phyloP scores from a whole-genome alignment of 2,329 filamentous ascomycete species.

The Pseudogymnoascus sp. region DNA sequence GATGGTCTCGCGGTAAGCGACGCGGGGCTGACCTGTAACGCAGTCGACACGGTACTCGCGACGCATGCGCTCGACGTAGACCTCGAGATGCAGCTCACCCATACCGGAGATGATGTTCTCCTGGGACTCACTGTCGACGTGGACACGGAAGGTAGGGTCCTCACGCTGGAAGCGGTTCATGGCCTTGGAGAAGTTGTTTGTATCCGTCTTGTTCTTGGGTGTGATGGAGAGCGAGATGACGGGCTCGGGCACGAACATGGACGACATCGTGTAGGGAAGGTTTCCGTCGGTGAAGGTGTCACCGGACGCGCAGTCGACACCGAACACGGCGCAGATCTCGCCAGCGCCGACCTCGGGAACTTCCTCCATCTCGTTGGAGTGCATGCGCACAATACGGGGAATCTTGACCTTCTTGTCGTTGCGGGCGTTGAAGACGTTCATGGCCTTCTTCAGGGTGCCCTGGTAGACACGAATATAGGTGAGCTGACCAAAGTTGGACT shows the following conservation, averaged over 20 bases:
- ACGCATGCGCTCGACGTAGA: slow-evolving; percentile 94
- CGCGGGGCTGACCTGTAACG: slow-evolving; percentile 90
- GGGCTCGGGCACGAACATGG: slow-evolving; percentile 96
- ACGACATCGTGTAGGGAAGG: slow-evolving; percentile 90
- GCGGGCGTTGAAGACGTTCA: slow-evolving; percentile 87
- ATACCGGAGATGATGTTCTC: slow-evolving; percentile 98
- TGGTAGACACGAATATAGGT: slow-evolving; percentile 99
- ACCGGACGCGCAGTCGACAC: slow-evolving; percentile 93
- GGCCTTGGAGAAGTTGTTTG: slow-evolving; percentile 92
- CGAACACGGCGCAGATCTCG: slow-evolving; percentile 97
- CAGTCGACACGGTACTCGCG: slow-evolving; percentile 97
- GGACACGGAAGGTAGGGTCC: slow-evolving; percentile 93
- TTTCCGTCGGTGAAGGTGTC: slow-evolving; percentile 96
- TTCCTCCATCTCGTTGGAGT: slow-evolving; percentile 99
- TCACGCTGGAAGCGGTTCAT: slow-evolving; percentile 98
- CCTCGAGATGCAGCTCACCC: slow-evolving; percentile 94
- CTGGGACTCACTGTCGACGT: slow-evolving; percentile 84
- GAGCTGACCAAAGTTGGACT: slow-evolving; percentile 96
- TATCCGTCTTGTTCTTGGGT: slow-evolving; percentile 87
- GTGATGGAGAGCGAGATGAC: slow-evolving; percentile 98
- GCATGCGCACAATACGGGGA: slow-evolving; percentile 96
- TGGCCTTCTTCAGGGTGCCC: slow-evolving; percentile 78
- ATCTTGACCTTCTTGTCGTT: slow-evolving; percentile 95
- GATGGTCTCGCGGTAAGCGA: slow-evolving; percentile 94
- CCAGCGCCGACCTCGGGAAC: slow-evolving; percentile 86